Base-by-base conservation (phyloP, 2,329 filamentous ascomycete genomes). In the Colletotrichum plurivorum region DNA sequence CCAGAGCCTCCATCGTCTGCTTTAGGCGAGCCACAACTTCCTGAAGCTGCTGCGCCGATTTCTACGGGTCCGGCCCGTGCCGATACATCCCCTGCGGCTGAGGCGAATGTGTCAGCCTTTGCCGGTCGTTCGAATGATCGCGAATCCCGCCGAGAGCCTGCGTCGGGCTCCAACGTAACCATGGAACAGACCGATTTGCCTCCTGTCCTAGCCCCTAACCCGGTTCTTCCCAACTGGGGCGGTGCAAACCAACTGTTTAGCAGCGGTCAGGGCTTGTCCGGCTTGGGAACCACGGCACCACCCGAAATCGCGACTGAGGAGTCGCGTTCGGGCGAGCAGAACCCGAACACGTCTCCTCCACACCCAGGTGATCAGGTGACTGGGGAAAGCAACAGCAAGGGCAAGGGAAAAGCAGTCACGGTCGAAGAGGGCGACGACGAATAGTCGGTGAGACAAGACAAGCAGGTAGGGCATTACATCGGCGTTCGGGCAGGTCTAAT, bases 171-270 rank as follows among this genome's bases (percentile, higher is more conserved):
- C 41, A 48, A 52, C 68, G 52, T 36, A n/a, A 15, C 51, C 2
- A 49, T 43, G 13, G 36, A 36, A 2, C 63, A 69, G 53, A 69
- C 64, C 55, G 75, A 77, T 41, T 60, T 75, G 12, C 76, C 79
- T 5, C 72, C 75, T 20, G 83, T 87, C 16, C 82, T 85, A 15
- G 82, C 85, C 5, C 85, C 85, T 2, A 85, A 82, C 22, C 84
- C 85, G 16, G 75, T 84, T 22, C 75, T 82, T 67, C 85, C 86
- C 5, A 84, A 82, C 65, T 88, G 87, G 86, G 84, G 84, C 54
- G 84, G 84, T 15, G 77, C 83, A 2, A 80, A 84, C 16, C 86
- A 87, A 73, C 76, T 87, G 0, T 87, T 87, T 64, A 77, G 77
- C 16, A 78, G 75, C 55, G 77, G 77, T 22, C 52, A 39, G 13